Base-by-base conservation (phyloP, 179 eudicot genomes). In the Drosera spatulata region DNA sequence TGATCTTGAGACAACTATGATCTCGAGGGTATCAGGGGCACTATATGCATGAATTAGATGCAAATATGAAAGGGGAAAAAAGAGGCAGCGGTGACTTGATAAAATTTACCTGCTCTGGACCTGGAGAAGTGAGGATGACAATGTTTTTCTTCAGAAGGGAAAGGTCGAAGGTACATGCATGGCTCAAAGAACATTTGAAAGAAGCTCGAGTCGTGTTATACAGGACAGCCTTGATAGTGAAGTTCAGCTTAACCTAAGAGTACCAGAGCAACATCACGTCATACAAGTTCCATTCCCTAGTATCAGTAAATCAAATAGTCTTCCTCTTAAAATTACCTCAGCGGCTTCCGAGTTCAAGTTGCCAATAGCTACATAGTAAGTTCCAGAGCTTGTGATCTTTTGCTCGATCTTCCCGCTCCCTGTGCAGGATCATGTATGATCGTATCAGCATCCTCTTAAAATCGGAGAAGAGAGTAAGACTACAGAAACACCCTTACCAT, bases 111-210 rank as follows among this genome's bases (percentile, higher is more conserved):
- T 80, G 80, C 58, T 51, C 68, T 53, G 75, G 70, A 64, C 78
- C 74, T 41, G 91, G 95, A 63, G 98, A 73, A 63, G 89, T 71
- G 44, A 91, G 61, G 58, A 91, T 72, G 55, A 81, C 96, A 55
- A 69, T 74, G 69, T 82, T 82, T 61, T 73, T 71, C 39, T 59
- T 67, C 11, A 75, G 60, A 68, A 80, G 61, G 12, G 55, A 67
- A 46, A 82, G 66, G 40, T 73, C 66, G 68, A 85, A 73, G 74
- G 53, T 73, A 71, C 96, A 91, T 15, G 60, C 53, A 7, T 66
- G 77, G 38, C 68, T 58, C 69, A 81, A 56, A 39, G 66, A 69
- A 72, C 98, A 91, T 37, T 70, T 74, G 68, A 73, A 80, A 65
- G 68, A 68, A 6, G 98, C 79, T 7, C 48, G 62, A 61, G 73